Base-by-base conservation (phyloP, 768 basidiomycete genomes). In the Glaciozyma martinii region DNA sequence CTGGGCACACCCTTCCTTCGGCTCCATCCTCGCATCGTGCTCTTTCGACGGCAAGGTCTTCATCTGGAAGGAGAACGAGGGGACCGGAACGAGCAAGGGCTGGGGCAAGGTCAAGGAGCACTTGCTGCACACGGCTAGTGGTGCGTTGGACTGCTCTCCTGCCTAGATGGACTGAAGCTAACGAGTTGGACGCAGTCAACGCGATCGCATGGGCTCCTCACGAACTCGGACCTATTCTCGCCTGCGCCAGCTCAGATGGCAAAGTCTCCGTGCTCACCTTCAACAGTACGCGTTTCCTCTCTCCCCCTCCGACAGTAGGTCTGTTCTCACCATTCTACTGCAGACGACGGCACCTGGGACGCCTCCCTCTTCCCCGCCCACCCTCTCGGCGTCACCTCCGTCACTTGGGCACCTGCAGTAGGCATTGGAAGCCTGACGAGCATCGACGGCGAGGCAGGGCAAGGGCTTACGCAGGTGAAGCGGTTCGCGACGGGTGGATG, bases 201-300 rank as follows among this genome's bases (percentile, higher is more conserved):
- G 93, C 93, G 1, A 87, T 98, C 27, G 90, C 90, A 0, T 99
- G 95, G 95, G 94, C 94, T n/a, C 92, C 95, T 3, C 92, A 95
- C 72, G 94, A 98, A 75, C 83, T 97, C 19, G 95, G 94, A 42
- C 90, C 95, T 1, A 93, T 97, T 67, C 82, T 98, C 47, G 94
- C 91, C 6, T 99, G 95, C 74, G 94, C 94, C 3, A 93, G 90
- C 27, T 94, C 90, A 1, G 95, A 99, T 76, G 93, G 94, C 68
- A 94, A 93, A 76, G 82, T 99, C 49, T 98, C 94, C 13, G 92
- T 99, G 44, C 80, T 99, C 61, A 88, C 88, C 10, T 98, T 98
- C 81, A 93, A 95, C 84, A 90, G 92, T 92, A 64, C 55, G 84
- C 80, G 15, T 19, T 15, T n/a, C 43, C 13, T 21, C 18, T 44